These are phyloP conservation scores for Penicillium sp. DNA, from an alignment of 2,329 filamentous ascomycete species.

Conservation along the genomic window DNA sequence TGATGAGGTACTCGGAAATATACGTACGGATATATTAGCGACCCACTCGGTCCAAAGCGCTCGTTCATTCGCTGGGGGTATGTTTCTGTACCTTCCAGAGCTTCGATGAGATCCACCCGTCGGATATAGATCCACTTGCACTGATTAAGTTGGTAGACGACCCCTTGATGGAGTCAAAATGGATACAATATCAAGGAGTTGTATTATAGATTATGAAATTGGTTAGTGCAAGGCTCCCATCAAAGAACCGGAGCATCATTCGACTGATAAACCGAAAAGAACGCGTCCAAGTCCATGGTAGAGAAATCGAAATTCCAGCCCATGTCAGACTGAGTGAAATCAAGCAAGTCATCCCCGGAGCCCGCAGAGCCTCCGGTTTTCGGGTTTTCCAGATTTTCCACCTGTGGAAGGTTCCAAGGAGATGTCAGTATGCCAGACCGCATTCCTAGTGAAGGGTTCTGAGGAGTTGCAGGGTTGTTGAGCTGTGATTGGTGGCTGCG, in stretches of 20 bases:
- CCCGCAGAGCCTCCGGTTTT: constrained; percentile 25
- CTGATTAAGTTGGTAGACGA: background rate
- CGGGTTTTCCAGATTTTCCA: constrained; percentile 22
- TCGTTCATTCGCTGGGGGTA: background rate
- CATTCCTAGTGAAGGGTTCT: background rate
- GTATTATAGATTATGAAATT: background rate
- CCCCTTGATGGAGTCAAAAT: background rate
- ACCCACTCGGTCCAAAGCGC: background rate
- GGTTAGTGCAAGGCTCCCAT: background rate
- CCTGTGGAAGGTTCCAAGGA: constrained; percentile 23
- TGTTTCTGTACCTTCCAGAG: background rate
- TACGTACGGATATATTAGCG: background rate
- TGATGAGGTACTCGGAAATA: background rate
- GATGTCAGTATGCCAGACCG: constrained; percentile 20
- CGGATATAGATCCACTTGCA: constrained; percentile 4
- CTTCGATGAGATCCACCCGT: background rate
- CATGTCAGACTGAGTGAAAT: constrained; percentile 41
- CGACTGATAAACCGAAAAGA: constrained; percentile 38
- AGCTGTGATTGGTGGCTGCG: background rate
- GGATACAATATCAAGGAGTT: background rate
- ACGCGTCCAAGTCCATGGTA: constrained; percentile 42
- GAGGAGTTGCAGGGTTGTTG: background rate
- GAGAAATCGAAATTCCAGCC: constrained; percentile 44
- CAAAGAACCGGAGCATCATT: constrained; percentile 13
- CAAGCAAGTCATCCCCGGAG: constrained; percentile 35